A percentile compares a stretch with the other conserved stretches of the same genome.
Conservation (phyloP, 2,329 filamentous ascomycete species). For the Hypomyces rosellus region DNA sequence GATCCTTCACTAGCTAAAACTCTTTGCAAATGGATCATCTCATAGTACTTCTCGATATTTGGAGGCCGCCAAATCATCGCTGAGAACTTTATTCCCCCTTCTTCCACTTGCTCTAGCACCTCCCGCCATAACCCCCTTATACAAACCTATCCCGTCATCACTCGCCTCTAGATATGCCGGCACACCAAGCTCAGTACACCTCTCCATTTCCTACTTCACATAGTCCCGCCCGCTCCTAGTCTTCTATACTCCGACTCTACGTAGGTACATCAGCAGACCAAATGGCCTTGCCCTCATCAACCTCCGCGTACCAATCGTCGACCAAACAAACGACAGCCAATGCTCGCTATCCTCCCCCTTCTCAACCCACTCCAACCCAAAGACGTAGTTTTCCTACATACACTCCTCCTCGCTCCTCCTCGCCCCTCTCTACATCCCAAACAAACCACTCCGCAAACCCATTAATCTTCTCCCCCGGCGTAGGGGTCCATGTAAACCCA, state of each 20-base stretch:
- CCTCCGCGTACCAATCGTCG: neutral
- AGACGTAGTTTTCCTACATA: neutral
- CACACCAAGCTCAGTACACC: conserved; percentile 9
- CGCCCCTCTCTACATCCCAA: conserved; percentile 5
- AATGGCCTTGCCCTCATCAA: conserved; percentile 2
- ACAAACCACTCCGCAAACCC: conserved; percentile 11
- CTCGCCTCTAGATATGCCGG: conserved; percentile 13
- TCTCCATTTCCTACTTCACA: neutral
- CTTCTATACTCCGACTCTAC: conserved; percentile 7
- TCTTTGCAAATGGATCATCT: neutral
- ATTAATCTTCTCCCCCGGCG: conserved; percentile 6
- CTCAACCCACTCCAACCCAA: neutral
- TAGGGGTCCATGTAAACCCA: conserved; percentile 8
- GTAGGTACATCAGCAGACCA: conserved; percentile 7
- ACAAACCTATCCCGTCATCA: conserved; percentile 8
- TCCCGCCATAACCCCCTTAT: conserved; percentile 9
- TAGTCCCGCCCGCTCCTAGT: conserved; percentile 4
- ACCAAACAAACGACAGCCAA: neutral
- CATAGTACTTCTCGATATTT: no score
- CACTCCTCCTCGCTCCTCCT: conserved; percentile 6
- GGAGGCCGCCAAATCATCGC: conserved; percentile 11
- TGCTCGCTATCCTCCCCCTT: neutral
- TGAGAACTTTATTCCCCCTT: conserved; percentile 1
- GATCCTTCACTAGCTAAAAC: neutral
- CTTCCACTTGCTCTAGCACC: neutral